A percentile compares a stretch with the other conserved stretches of the same genome.
Conservation (phyloP, 352 stramenopile species). For the Globisporangium irregulare region DNA sequence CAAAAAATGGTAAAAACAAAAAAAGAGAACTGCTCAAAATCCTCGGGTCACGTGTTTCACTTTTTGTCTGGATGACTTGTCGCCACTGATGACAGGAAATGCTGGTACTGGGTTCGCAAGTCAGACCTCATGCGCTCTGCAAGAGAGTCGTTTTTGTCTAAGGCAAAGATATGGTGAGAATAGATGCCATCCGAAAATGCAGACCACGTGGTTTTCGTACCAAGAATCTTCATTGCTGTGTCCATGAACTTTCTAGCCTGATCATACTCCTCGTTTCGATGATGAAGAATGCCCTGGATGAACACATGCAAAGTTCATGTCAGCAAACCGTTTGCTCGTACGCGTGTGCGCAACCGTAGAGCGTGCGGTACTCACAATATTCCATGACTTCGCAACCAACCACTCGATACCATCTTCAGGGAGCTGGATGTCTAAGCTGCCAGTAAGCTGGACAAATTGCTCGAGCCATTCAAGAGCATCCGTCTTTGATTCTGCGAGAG, state of each 20-base stretch:
- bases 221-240: slow-evolving; percentile 35
- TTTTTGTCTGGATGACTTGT: slow-evolving; percentile 12
- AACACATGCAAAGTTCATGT: not conserved
- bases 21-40: not conserved
- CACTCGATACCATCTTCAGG: slow-evolving; percentile 59
- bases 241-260: slow-evolving; percentile 45
- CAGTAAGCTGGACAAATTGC: slow-evolving; percentile 55
- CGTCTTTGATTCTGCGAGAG: slow-evolving; percentile 41
- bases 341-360: not conserved
- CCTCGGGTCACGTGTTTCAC: not conserved
- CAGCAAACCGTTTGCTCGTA: not conserved
- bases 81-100: slow-evolving; percentile 19
- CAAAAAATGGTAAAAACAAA: not conserved
- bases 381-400: slow-evolving; percentile 76
- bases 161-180: not conserved
- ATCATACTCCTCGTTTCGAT: slow-evolving; percentile 29
- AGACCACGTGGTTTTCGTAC: slow-evolving; percentile 14
- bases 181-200: not conserved
- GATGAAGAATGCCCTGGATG: slow-evolving; percentile 33
- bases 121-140: slow-evolving; percentile 27
- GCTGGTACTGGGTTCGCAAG: slow-evolving; percentile 46
- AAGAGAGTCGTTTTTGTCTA: slow-evolving; percentile 33
- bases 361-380: slow-evolving; percentile 43
- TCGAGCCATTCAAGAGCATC: slow-evolving; percentile 54
- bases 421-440: slow-evolving; percentile 44